phyloP scores from a whole-genome alignment of 306 rosid species.

The Acacia crassicarpa region DNA sequence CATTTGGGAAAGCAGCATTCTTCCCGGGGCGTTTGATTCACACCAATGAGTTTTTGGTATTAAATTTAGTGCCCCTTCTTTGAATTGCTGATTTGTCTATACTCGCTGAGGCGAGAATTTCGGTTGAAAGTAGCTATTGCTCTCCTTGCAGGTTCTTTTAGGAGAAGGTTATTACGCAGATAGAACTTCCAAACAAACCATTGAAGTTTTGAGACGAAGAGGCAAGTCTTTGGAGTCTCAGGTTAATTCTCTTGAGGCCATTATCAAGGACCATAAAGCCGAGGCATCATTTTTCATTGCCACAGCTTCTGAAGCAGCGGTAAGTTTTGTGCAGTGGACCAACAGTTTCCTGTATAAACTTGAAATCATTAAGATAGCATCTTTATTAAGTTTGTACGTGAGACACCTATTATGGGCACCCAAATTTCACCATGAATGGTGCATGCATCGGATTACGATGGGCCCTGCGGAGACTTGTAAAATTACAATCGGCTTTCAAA shows the following conservation, averaged over 20 bases:
- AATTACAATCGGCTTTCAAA: background rate
- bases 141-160: constrained; percentile 64
- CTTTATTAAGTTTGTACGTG: background rate
- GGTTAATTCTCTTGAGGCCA: constrained; percentile 61
- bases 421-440: background rate
- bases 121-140: background rate
- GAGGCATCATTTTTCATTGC: constrained; percentile 64
- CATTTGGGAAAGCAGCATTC: constrained; percentile 93
- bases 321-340: constrained; percentile 12
- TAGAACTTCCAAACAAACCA: constrained; percentile 74
- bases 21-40: constrained; percentile 91
- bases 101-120: background rate
- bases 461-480: background rate
- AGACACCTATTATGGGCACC: background rate
- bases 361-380: background rate
- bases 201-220: constrained; percentile 79
- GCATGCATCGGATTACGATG: background rate
- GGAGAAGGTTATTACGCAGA: constrained; percentile 90
- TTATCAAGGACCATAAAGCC: constrained; percentile 59
- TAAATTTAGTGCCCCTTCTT: background rate
- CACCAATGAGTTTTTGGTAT: constrained; percentile 86
- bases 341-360: constrained; percentile 9
- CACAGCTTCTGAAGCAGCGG: constrained; percentile 65
- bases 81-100: background rate
- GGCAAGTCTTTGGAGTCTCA: constrained; percentile 70